Evolutionary conservation across 2,329 filamentous ascomycete genomes (phyloP).

Genomic region (Mycosphaerella arachidis): DNA sequence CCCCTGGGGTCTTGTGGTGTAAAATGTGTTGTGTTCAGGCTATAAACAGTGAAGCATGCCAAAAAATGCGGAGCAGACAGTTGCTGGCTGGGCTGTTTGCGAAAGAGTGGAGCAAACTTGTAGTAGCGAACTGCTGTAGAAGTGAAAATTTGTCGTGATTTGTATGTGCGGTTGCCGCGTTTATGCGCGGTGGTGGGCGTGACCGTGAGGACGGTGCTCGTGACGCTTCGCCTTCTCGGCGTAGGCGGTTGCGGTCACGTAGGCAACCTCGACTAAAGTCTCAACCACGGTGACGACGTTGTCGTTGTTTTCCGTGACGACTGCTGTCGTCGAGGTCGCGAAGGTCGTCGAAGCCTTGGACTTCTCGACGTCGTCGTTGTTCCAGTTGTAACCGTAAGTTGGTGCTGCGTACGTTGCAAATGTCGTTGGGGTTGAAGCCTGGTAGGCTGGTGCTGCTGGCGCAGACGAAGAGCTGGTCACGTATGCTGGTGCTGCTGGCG

Average conservation of each 20-base stretch:
- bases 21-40: background rate
- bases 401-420: slow-evolving; percentile 1
- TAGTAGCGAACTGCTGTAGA: slow-evolving; percentile 4
- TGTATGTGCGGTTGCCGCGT: background rate
- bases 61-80: slow-evolving; percentile 8
- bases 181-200: slow-evolving; percentile 14
- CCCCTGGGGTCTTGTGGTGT: background rate
- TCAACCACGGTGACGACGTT: slow-evolving; percentile 18
- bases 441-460: slow-evolving; percentile 5
- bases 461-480: background rate
- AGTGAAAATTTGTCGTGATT: slow-evolving; percentile 1
- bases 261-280: slow-evolving; percentile 25
- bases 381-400: slow-evolving; percentile 9
- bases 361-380: slow-evolving; percentile 8
- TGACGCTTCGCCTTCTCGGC: slow-evolving; percentile 20
- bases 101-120: slow-evolving; percentile 14
- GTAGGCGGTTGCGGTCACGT: slow-evolving; percentile 25
- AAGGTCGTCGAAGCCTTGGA: slow-evolving; percentile 18
- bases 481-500: background rate
- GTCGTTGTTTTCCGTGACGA: slow-evolving; percentile 10
- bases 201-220: slow-evolving; percentile 28
- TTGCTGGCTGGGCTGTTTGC: background rate
- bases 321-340: slow-evolving; percentile 16
- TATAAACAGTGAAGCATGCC: slow-evolving; percentile 22
- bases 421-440: slow-evolving; percentile 6